Evolutionary conservation across 2,329 filamentous ascomycete genomes (phyloP).

Genomic region (Epichloe uncinata): DNA sequence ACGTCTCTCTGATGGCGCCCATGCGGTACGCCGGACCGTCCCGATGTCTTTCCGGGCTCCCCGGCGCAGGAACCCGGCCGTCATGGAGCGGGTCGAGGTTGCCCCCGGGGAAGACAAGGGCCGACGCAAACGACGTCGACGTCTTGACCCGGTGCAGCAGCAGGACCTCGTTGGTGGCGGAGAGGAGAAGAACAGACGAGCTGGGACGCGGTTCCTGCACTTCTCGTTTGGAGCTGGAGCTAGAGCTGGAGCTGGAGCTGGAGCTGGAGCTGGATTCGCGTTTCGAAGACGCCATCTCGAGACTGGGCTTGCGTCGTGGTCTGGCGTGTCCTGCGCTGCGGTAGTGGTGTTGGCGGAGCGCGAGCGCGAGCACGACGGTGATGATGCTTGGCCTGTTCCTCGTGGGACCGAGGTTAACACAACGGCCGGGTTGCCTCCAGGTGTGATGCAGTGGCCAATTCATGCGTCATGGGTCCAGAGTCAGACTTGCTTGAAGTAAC

Average conservation of each 20-base stretch:
- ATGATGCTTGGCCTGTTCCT: background rate
- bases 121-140: slow-evolving; percentile 74
- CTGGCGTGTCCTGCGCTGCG: background rate
- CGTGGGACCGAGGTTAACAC: background rate
- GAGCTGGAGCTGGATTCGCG: slow-evolving; percentile 3
- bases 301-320: background rate
- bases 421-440: slow-evolving; percentile 3
- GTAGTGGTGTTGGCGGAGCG: background rate
- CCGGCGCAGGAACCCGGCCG: slow-evolving; percentile 35
- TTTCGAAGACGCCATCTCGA: slow-evolving; percentile 4
- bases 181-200: slow-evolving; percentile 72
- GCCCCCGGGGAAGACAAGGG: slow-evolving; percentile 80
- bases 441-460: slow-evolving; percentile 1
- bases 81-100: slow-evolving; percentile 70
- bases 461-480: background rate
- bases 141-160: slow-evolving; percentile 76
- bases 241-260: no score
- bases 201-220: slow-evolving; percentile 45
- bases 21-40: slow-evolving; percentile 66
- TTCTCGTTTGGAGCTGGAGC: slow-evolving; percentile 8
- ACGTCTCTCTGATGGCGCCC: slow-evolving; percentile 79
- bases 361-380: background rate
- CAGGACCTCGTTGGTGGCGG: slow-evolving; percentile 74
- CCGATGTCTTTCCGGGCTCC: slow-evolving; percentile 44
- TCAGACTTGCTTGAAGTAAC: background rate